Percentiles rank a stretch among this genome's conserved stretches.
Conservation (phyloP, 805 yeast genomes). For the Osmozyma mogii region DNA sequence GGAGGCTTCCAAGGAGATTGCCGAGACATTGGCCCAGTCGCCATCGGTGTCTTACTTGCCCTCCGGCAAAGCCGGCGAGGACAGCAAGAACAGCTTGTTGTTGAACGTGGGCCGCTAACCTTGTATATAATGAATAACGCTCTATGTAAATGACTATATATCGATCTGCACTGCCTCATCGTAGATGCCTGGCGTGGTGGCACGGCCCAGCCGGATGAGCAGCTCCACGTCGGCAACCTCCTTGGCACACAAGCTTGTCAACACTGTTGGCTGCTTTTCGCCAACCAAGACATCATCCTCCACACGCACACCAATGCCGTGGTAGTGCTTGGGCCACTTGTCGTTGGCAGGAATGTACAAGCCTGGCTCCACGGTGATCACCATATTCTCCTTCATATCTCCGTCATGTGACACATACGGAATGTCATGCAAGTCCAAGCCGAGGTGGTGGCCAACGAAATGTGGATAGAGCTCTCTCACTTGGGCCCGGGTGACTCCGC, state of each 20-base stretch:
- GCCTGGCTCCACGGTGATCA: slow-evolving; percentile 94
- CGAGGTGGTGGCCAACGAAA: slow-evolving; percentile 91
- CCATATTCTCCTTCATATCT: slow-evolving; percentile 60
- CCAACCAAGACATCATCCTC: slow-evolving; percentile 92
- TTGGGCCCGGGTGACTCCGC: slow-evolving; percentile 42
- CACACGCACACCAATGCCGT: slow-evolving; percentile 87
- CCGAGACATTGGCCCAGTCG: slow-evolving; percentile 73
- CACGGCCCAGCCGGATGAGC: slow-evolving; percentile 49
- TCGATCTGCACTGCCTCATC: slow-evolving; percentile 27
- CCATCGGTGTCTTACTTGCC: slow-evolving; percentile 89
- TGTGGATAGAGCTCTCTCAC: slow-evolving; percentile 71
- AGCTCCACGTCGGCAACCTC: slow-evolving; percentile 77
- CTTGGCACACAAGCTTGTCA: slow-evolving; percentile 80
- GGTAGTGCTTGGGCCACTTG: slow-evolving; percentile 69
- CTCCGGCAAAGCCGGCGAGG: slow-evolving; percentile 27
- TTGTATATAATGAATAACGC: neutral
- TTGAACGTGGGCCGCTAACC: slow-evolving; percentile 60
- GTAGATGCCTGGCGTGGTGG: slow-evolving; percentile 38
- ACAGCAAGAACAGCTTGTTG: slow-evolving; percentile 46
- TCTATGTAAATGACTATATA: slow-evolving; percentile 9
- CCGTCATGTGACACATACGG: slow-evolving; percentile 55
- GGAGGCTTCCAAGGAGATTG: slow-evolving; percentile 95
- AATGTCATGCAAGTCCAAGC: slow-evolving; percentile 83
- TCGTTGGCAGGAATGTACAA: slow-evolving; percentile 73
- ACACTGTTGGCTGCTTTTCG: slow-evolving; percentile 39